Conservation (phyloP, 257 asterid species). For the Jacaranda mimosifolia region DNA sequence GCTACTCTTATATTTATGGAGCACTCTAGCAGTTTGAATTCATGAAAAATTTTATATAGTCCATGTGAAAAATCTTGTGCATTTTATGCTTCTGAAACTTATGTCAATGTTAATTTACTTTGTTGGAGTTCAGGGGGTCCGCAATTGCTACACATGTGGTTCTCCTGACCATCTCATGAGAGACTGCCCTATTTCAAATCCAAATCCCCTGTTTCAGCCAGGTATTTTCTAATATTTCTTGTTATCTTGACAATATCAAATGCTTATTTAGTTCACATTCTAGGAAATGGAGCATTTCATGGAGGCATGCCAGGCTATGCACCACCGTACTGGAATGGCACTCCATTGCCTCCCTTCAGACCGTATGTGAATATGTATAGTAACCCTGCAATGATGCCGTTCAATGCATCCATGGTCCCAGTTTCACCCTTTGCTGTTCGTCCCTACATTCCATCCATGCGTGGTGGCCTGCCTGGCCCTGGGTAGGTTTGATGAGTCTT, state of each 20-base stretch:
- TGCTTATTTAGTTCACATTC: slow-evolving; percentile 29
- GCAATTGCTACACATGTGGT: slow-evolving; percentile 81
- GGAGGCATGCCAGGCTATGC: slow-evolving; percentile 73
- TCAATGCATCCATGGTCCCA: slow-evolving; percentile 65
- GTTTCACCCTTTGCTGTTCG: slow-evolving; percentile 53
- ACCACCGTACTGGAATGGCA: slow-evolving; percentile 71
- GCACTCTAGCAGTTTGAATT: slow-evolving; percentile 9
- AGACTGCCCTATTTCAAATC: slow-evolving; percentile 73
- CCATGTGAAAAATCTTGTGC: not conserved
- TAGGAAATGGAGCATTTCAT: slow-evolving; percentile 63
- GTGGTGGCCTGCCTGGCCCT: slow-evolving; percentile 49
- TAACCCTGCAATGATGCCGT: slow-evolving; percentile 71
- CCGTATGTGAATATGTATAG: slow-evolving; percentile 66
- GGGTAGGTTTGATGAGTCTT: slow-evolving; percentile 52
- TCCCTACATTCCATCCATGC: slow-evolving; percentile 54
- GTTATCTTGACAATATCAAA: not conserved
- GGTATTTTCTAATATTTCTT: slow-evolving; percentile 48
- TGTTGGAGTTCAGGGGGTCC: slow-evolving; percentile 59
- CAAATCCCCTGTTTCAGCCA: slow-evolving; percentile 64
- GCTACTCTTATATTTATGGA: slow-evolving; percentile 1
- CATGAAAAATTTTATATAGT: not conserved
- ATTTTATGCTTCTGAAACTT: slow-evolving; percentile 20
- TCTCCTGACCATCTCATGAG: slow-evolving; percentile 88
- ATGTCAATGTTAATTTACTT: slow-evolving; percentile 12
- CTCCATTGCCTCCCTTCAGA: slow-evolving; percentile 52